Conservation (phyloP, 257 asterid genomes). For the Solanum chmielewskii region DNA sequence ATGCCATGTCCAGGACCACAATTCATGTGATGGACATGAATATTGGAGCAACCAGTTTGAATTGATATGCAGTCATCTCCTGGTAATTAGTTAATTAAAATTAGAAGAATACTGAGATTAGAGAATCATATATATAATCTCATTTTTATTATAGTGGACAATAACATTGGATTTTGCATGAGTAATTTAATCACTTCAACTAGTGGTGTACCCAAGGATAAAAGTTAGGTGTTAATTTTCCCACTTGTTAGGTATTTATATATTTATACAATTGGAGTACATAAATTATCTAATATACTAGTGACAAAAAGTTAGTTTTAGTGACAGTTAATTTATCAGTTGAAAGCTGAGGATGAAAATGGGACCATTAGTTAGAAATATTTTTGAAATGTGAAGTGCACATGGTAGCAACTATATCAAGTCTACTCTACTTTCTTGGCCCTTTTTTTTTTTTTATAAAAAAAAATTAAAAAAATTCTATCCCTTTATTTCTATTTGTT, state of each 20-base stretch:
- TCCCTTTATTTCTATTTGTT: neutral
- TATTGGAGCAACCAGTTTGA: conserved; percentile 72
- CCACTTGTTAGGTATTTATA: neutral
- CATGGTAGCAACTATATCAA: neutral
- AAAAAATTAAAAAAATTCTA: too few relatives aligned
- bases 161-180: neutral
- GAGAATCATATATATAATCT: neutral
- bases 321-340: conserved; percentile 2
- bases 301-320: neutral
- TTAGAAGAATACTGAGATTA: neutral
- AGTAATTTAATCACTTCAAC: neutral
- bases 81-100: conserved; percentile 1
- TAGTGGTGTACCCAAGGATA: neutral
- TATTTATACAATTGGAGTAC: neutral
- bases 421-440: neutral
- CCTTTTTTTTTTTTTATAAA: too few relatives aligned
- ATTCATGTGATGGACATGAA: conserved; percentile 53
- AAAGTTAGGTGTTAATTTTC: neutral
- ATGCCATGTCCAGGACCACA: conserved; percentile 97
- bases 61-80: conserved; percentile 90
- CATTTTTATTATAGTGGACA: neutral
- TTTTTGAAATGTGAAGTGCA: neutral
- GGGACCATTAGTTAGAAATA: neutral
- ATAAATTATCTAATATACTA: neutral
- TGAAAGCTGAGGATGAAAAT: neutral